These are phyloP conservation scores for Boechera retrofracta DNA, from an alignment of 345 rosid species.

Conservation along the genomic window DNA sequence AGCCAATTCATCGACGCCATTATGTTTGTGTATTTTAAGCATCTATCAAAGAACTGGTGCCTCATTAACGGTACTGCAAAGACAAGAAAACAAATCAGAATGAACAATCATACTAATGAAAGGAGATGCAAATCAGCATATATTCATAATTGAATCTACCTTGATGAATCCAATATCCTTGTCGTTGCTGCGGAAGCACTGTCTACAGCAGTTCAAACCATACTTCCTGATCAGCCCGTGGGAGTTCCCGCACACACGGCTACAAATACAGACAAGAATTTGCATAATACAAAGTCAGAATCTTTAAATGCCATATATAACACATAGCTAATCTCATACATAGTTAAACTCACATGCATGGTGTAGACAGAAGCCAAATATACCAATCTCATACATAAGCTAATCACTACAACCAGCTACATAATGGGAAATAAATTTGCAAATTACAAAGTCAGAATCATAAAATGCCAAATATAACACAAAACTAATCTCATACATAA, in stretches of 20 bases:
- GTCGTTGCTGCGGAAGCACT: conserved; percentile 44
- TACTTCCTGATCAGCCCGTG: conserved; percentile 49
- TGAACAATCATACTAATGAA: neutral
- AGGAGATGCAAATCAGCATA: neutral
- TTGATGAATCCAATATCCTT: conserved; percentile 56
- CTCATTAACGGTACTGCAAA: conserved; percentile 20
- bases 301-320: too few species aligned
- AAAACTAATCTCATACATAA: neutral
- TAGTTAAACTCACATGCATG: too few species aligned
- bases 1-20: neutral
- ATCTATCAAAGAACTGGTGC: neutral
- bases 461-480: neutral
- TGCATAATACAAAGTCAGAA: neutral
- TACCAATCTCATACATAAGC: too few species aligned
- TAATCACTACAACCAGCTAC: too few species aligned
- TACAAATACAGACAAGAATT: neutral
- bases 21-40: neutral
- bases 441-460: neutral
- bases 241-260: conserved; percentile 49
- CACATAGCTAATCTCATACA: too few species aligned
- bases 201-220: conserved; percentile 43
- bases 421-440: too few species aligned
- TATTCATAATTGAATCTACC: conserved; percentile 32
- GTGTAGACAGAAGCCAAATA: too few species aligned
- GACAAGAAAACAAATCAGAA: neutral